These are phyloP conservation scores for Grosmannia clavigera DNA, from an alignment of 2,329 filamentous ascomycete species.

Conservation along the genomic window DNA sequence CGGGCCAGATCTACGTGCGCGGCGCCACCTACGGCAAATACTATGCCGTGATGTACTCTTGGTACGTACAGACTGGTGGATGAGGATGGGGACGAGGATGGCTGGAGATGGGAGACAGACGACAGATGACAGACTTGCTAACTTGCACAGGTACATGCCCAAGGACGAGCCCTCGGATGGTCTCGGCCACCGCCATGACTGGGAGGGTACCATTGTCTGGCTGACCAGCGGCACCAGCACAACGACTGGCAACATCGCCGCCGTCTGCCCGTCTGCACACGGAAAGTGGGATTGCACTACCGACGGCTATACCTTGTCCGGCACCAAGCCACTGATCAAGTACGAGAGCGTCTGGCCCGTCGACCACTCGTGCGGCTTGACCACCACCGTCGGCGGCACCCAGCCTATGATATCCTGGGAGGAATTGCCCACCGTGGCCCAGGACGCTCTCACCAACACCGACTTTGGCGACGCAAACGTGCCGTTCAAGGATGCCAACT, in stretches of 20 bases:
- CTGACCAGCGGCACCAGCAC: constrained; percentile 16
- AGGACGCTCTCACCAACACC: constrained; percentile 22
- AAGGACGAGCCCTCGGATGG: constrained; percentile 28
- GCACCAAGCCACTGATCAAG: constrained; percentile 17
- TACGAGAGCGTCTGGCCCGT: constrained; percentile 20
- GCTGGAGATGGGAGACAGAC: too few relatives aligned
- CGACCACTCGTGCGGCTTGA: constrained; percentile 20
- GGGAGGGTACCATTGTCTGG: constrained; percentile 24
- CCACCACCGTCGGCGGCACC: constrained; percentile 18
- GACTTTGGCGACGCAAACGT: constrained; percentile 29
- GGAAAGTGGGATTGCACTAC: constrained; percentile 20
- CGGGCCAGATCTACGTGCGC: constrained; percentile 27
- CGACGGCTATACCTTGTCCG: constrained; percentile 11
- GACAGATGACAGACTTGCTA: background rate
- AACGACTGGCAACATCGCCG: constrained; percentile 20
- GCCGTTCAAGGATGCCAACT: constrained; percentile 23
- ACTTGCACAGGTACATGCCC: constrained; percentile 23
- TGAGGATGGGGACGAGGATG: too few relatives aligned
- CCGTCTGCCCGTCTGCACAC: constrained; percentile 23
- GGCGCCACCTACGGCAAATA: constrained; percentile 16
- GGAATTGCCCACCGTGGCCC: constrained; percentile 21
- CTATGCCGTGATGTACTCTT: constrained; percentile 28
- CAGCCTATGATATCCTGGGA: constrained; percentile 32
- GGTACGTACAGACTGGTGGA: constrained; percentile 12
- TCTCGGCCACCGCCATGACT: constrained; percentile 26